Conservation (phyloP, 352 stramenopile genomes). For the Globisporangium acanthophoron region DNA sequence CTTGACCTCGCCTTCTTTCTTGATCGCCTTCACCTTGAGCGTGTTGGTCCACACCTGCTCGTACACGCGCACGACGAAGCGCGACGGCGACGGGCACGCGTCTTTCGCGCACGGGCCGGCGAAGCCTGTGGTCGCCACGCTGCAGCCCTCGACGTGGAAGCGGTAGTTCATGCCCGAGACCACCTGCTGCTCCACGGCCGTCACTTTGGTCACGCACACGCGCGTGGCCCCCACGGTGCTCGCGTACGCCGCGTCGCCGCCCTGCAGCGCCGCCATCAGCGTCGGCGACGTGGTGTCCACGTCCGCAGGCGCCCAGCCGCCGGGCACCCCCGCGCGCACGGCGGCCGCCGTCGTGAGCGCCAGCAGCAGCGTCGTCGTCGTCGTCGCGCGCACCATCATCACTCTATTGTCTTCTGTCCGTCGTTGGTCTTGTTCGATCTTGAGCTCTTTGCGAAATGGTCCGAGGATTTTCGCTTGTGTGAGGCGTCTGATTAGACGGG, state of each 20-base stretch:
- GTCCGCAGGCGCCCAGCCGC: not conserved
- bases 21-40: slow-evolving; percentile 55
- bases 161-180: slow-evolving; percentile 74
- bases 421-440: not conserved
- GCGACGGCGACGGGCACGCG: slow-evolving; percentile 16
- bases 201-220: slow-evolving; percentile 38
- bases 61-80: slow-evolving; percentile 53
- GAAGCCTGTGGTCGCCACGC: slow-evolving; percentile 20
- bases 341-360: not conserved
- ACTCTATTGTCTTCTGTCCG: too few species aligned
- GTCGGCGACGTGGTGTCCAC: slow-evolving; percentile 4
- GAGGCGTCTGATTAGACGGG: too few species aligned
- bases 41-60: slow-evolving; percentile 60
- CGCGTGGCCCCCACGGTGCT: slow-evolving; percentile 24
- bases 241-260: slow-evolving; percentile 16
- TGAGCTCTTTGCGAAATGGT: too few species aligned
- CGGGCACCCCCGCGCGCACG: not conserved
- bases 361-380: not conserved
- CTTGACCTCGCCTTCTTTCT: not conserved
- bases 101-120: slow-evolving; percentile 34
- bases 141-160: slow-evolving; percentile 61
- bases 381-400: not conserved
- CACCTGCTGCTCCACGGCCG: slow-evolving; percentile 28
- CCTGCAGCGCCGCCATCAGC: slow-evolving; percentile 7
- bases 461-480: too few species aligned